Base-by-base conservation (phyloP, 495 filamentous ascomycete genomes). In the Aspergillus steynii region DNA sequence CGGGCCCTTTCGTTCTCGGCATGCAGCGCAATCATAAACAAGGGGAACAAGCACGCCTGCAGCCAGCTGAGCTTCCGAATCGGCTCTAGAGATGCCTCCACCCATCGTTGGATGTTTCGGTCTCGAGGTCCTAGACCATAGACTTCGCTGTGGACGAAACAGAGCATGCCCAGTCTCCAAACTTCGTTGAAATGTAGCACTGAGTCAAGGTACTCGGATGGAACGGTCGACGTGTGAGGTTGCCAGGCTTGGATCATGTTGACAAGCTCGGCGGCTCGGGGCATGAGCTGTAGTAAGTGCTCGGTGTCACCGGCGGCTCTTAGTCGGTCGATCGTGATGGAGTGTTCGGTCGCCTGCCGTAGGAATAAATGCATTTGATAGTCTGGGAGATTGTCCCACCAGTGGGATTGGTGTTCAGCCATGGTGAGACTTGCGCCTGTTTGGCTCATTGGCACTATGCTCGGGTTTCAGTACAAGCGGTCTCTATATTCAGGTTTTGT, bases 1-100 rank as follows among this genome's bases (percentile, higher is more conserved):
- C 55, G 42, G 1, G 26, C 29, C 31, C 48, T 54, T 12, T 57
- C 29, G 2, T 32, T 46, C 26, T 42, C 12, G 12, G 28, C 28
- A 58, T 62, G 60, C n/a, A 62, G 20, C 4, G 54, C 60, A 32
- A 58, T 53, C 54, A 62, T 62, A 28, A 62, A 62, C 2, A 56
- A 29, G 12, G 60, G 60, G n/a, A 51, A 62, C 26, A 62, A 42
- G 29, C 27, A 37, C 2, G 54, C 45, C 48, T 62, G 60, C 25
- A 62, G 25, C 60, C 60, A 62, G 15, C 29, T 25, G 2, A 58
- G 25, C 5, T 46, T 51, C 34, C 29, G 27, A n/a, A 61, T 15
- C 4, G 49, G 20, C 34, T 8, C 50, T n/a, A 61, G 2, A 6
- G 50, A 46, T 12, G 50, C 25, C 58, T 46, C 51, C 1, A 61